Percentiles rank a stretch among this genome's conserved stretches.
Evolutionary conservation across 257 asterid species (phyloP).

Genomic region (Solanum rostratum): DNA sequence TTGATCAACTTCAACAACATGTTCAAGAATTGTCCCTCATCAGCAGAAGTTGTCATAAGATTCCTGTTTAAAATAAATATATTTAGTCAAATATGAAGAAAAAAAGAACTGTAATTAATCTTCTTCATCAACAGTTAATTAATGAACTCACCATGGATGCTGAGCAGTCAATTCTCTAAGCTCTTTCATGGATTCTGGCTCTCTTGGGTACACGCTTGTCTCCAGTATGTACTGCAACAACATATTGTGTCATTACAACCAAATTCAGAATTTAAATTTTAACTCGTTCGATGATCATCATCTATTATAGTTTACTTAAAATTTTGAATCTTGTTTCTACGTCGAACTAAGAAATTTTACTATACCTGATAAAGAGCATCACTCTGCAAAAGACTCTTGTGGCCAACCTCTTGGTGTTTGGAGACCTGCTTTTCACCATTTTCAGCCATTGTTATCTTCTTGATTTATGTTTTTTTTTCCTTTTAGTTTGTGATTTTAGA

Average conservation of each 20-base stretch:
- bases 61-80: constrained; percentile 32
- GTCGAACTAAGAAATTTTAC: neutral
- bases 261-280: neutral
- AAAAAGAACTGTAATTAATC: neutral
- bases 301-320: neutral
- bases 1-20: constrained; percentile 77
- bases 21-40: constrained; percentile 80
- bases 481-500: neutral
- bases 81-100: neutral
- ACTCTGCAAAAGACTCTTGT: constrained; percentile 75
- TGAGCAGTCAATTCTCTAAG: constrained; percentile 80
- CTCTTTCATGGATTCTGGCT: constrained; percentile 86
- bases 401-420: constrained; percentile 82
- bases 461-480: neutral
- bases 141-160: constrained; percentile 61
- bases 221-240: constrained; percentile 63
- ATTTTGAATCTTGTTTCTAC: neutral
- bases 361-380: constrained; percentile 69
- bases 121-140: neutral
- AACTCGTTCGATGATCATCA: neutral
- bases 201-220: constrained; percentile 82
- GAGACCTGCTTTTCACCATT: constrained; percentile 15
- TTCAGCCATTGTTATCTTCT: constrained; percentile 1
- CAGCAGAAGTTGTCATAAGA: constrained; percentile 81
- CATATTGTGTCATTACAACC: no score